phyloP scores from a whole-genome alignment of 2,329 filamentous ascomycete species.

The Cladosporium austrohemisphaericum region DNA sequence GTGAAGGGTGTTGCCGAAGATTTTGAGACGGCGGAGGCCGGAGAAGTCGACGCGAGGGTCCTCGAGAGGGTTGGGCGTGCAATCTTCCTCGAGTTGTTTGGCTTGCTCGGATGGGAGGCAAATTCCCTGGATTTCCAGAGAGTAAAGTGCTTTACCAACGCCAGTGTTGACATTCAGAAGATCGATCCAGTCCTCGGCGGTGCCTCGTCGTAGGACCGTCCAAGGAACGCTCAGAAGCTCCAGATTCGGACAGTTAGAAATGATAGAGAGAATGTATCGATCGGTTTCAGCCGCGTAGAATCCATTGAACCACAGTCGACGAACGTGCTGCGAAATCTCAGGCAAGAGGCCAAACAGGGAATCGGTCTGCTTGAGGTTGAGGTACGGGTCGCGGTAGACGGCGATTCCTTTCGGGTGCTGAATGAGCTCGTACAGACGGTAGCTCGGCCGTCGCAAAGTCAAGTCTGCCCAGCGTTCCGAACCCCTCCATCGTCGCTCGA shows the following conservation, averaged over 20 bases:
- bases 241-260: constrained; percentile 46
- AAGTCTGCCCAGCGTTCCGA: constrained; percentile 51
- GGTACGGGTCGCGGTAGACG: constrained; percentile 52
- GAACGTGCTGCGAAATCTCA: constrained; percentile 46
- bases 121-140: constrained; percentile 50
- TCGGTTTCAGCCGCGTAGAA: constrained; percentile 52
- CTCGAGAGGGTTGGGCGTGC: constrained; percentile 38
- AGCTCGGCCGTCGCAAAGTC: constrained; percentile 38
- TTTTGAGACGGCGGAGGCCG: constrained; percentile 49
- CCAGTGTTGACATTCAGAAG: constrained; percentile 42
- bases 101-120: constrained; percentile 47
- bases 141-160: constrained; percentile 42
- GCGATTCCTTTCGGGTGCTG: constrained; percentile 44
- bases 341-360: constrained; percentile 45
- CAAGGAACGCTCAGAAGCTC: constrained; percentile 50
- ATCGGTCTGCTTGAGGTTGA: constrained; percentile 46
- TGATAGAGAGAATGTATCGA: constrained; percentile 46
- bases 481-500: constrained; percentile 52
- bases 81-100: constrained; percentile 38
- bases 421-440: constrained; percentile 48
- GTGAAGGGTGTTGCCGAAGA: constrained; percentile 53
- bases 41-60: constrained; percentile 46
- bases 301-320: constrained; percentile 54
- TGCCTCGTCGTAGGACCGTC: constrained; percentile 50
- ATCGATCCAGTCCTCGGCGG: constrained; percentile 46